Evolutionary conservation across 1,139 yeast genomes (phyloP), one percentile per base, ranked within the genome.

Genomic region (Spathaspora sp.): DNA sequence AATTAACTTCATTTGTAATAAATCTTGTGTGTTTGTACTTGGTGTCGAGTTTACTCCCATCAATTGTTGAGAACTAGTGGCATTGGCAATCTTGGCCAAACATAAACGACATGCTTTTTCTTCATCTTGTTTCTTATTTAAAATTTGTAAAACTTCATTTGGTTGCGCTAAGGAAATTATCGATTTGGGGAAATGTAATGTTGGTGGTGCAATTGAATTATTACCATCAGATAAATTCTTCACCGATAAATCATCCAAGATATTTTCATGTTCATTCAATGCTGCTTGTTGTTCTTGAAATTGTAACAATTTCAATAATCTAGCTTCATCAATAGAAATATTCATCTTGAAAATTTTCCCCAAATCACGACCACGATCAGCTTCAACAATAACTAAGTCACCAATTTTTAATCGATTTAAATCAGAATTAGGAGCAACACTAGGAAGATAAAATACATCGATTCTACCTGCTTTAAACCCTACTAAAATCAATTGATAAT

Each of bases 301-400:
- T 55, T 80, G 84, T 46, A 79, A 67, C 56, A 78, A 68, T 54
- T 80, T 79, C 60, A 80, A 61, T 47, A 81, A 61, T 54, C 86
- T 58, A 27, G 78, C 78, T 59, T 88, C 85, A 54, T 88, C 91
- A 38, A 84, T 70, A 2, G 84, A 72, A 25, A 91, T 80, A 50
- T 79, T 75, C 52, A 87, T 75, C 54, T 82, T 83, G 31, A 84
- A 79, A 38, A 93, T 82, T 58, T 83, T 81, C 20, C 97, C 98
- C 53, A 93, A 70, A 68, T 93, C 99, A 44, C 87, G 76, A 38
- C 99, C 99, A 43, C 99, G 76, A 63, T 93, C 99, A n/a, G 98
- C 99, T 64, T 93, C 98, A 34, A 91, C 97, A 54, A 91, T 84
- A 11, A 93, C 97, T 60, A 90, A 76, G 62, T 90, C 97, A 24